These are phyloP conservation scores for Mucor saturninus DNA, from an alignment of 371 early-diverging fungal genomes.

Conservation along the genomic window DNA sequence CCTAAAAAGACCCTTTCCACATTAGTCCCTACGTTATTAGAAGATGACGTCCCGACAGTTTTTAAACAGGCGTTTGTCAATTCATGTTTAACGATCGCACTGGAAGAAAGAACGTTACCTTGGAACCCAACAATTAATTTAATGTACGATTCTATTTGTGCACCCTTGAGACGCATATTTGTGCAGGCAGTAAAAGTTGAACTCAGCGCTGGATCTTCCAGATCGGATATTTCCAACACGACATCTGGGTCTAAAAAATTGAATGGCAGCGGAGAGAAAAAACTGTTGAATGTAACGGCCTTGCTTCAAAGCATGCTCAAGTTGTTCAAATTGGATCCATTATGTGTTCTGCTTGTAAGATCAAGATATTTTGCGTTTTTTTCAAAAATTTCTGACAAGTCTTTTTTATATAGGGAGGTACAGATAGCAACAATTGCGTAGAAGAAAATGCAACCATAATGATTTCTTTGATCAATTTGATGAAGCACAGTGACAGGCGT, in stretches of 20 bases:
- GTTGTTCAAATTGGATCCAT: slow-evolving; percentile 34
- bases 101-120: slow-evolving; percentile 66
- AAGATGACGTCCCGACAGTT: slow-evolving; percentile 61
- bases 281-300: slow-evolving; percentile 4
- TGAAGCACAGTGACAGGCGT: slow-evolving; percentile 57
- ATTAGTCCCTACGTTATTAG: slow-evolving; percentile 66
- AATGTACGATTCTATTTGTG: slow-evolving; percentile 68
- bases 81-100: slow-evolving; percentile 67
- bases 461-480: slow-evolving; percentile 56
- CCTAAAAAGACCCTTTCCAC: slow-evolving; percentile 60
- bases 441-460: slow-evolving; percentile 68
- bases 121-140: slow-evolving; percentile 72
- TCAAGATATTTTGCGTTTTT: too few relatives aligned
- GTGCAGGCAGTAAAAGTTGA: slow-evolving; percentile 32
- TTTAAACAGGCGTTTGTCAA: slow-evolving; percentile 76
- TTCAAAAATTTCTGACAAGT: not conserved
- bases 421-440: slow-evolving; percentile 23
- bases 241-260: slow-evolving; percentile 17
- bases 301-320: slow-evolving; percentile 31
- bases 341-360: slow-evolving; percentile 30
- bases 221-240: slow-evolving; percentile 24
- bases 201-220: slow-evolving; percentile 11
- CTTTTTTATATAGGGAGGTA: slow-evolving; percentile 13
- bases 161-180: slow-evolving; percentile 70
- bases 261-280: slow-evolving; percentile 6